Conservation (phyloP, 352 stramenopile genomes). For the Phytophthora idaei region DNA sequence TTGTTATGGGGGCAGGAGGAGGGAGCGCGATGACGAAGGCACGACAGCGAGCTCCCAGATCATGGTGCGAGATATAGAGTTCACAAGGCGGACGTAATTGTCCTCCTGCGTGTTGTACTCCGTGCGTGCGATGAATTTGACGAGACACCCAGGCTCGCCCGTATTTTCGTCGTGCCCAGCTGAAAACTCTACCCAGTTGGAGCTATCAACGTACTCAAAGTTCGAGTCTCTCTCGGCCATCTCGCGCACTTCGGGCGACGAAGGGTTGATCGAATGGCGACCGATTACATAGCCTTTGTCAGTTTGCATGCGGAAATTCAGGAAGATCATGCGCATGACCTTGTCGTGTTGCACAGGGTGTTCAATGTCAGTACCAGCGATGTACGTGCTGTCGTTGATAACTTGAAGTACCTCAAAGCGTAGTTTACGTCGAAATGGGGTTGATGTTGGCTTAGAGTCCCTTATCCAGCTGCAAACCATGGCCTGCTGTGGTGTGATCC, state of each 20-base stretch:
- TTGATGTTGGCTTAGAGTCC: constrained; percentile 31
- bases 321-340: constrained; percentile 53
- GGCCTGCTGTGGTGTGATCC: constrained; percentile 44
- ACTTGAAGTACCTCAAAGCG: constrained; percentile 52
- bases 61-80: constrained; percentile 56
- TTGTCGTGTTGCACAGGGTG: constrained; percentile 55
- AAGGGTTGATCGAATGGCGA: constrained; percentile 62
- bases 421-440: constrained; percentile 41
- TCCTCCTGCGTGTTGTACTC: constrained; percentile 70
- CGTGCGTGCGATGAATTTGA: constrained; percentile 68
- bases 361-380: constrained; percentile 48
- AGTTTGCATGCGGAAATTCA: constrained; percentile 59
- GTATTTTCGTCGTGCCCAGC: constrained; percentile 32
- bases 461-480: constrained; percentile 51
- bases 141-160: constrained; percentile 45
- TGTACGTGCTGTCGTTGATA: constrained; percentile 60
- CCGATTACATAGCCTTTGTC: constrained; percentile 63
- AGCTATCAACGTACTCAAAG: constrained; percentile 62
- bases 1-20: constrained; percentile 29
- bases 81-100: constrained; percentile 55
- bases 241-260: constrained; percentile 41
- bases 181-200: constrained; percentile 63
- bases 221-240: constrained; percentile 37
- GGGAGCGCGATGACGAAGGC: constrained; percentile 33
- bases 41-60: constrained; percentile 64